Percentiles rank a stretch among this genome's conserved stretches.
phyloP scores from a whole-genome alignment of 306 rosid species.

The Corylus avellana region DNA sequence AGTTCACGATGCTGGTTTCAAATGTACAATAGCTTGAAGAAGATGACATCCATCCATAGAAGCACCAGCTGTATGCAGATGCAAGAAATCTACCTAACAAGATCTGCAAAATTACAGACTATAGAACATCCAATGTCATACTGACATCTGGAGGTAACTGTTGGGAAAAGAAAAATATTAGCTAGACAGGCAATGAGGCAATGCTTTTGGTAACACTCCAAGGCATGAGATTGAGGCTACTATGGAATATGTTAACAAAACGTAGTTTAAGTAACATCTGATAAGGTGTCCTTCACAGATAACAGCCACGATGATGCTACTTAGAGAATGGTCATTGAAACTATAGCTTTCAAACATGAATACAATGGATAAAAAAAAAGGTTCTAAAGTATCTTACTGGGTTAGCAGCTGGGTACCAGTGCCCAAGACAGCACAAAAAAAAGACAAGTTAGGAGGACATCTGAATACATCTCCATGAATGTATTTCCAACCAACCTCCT shows the following conservation, averaged over 20 bases:
- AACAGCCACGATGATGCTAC: conserved; percentile 22
- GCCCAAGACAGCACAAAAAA: conserved; percentile 75
- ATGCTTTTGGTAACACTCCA: neutral
- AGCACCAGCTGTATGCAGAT: conserved; percentile 9
- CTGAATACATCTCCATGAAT: conserved; percentile 78
- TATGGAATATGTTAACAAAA: conserved; percentile 13
- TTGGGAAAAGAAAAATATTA: neutral
- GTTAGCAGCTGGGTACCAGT: conserved; percentile 79
- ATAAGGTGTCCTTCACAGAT: conserved; percentile 20
- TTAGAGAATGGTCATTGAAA: conserved; percentile 15
- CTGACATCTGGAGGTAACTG: neutral
- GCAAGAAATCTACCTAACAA: conserved; percentile 15
- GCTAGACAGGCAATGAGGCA: neutral
- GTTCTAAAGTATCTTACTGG: conserved; percentile 60
- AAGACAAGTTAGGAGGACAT: conserved; percentile 63
- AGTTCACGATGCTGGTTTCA: neutral
- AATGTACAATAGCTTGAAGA: conserved; percentile 10
- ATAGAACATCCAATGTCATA: neutral
- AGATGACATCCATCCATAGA: conserved; percentile 11
- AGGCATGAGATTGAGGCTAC: conserved; percentile 10
- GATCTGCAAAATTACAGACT: conserved; percentile 12
- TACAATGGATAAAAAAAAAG: conserved; percentile 22
- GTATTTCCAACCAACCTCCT: conserved; percentile 80
- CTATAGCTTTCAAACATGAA: conserved; percentile 6
- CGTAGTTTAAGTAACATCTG: conserved; percentile 8